Conservation (phyloP, 176 grass and related monocot genomes). For the Musa schizocarpa region DNA sequence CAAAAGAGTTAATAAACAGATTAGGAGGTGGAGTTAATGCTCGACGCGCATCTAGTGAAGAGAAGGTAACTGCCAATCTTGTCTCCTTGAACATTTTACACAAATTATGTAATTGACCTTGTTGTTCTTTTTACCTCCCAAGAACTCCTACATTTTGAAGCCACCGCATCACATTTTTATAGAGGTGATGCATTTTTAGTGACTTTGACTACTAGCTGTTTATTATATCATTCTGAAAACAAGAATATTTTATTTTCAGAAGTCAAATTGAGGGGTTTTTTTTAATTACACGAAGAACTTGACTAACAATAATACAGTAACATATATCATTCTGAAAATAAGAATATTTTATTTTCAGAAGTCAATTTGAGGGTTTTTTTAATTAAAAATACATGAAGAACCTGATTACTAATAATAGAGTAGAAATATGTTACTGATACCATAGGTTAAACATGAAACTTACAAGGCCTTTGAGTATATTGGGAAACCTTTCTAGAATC, state of each 20-base stretch:
- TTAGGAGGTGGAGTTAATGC: slow-evolving; percentile 83
- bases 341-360: not conserved
- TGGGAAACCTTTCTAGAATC: no score
- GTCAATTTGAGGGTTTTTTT: not conserved
- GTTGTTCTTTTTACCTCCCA: no score
- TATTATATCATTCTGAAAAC: not conserved
- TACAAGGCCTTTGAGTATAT: not conserved
- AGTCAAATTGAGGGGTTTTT: no score
- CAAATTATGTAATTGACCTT: not conserved
- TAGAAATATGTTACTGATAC: no score
- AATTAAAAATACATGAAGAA: not conserved
- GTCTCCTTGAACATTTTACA: not conserved
- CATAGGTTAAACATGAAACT: not conserved
- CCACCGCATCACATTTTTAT: no score
- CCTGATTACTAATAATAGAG: not conserved
- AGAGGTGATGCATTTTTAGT: no score
- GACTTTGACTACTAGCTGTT: slow-evolving; percentile 1
- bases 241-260: not conserved
- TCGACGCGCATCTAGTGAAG: slow-evolving; percentile 85
- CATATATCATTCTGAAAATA: not conserved
- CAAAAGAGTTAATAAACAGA: slow-evolving; percentile 87
- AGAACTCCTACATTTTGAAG: no score
- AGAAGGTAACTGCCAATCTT: slow-evolving; percentile 47
- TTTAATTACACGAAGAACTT: no score
- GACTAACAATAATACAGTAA: no score